Conservation (phyloP, 352 stramenopile genomes). For the Detonula confervacea region DNA sequence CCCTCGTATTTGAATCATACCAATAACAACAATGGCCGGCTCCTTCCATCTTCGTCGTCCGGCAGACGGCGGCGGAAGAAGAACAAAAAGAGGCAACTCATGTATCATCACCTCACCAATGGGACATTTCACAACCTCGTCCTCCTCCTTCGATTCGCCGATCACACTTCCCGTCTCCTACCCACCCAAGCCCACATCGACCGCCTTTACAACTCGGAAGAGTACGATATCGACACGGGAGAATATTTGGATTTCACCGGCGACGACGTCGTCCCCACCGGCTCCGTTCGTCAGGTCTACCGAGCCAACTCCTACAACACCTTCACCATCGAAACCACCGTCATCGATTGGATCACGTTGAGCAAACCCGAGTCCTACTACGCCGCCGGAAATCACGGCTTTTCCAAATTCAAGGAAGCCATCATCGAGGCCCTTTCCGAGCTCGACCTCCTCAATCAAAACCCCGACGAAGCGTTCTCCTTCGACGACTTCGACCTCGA, state of each 20-base stretch:
- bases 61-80: not conserved
- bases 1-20: not conserved
- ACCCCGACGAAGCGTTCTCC: conserved; percentile 25
- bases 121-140: conserved; percentile 66
- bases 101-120: not conserved
- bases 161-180: conserved; percentile 57
- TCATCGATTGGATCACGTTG: conserved; percentile 58
- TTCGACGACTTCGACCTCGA: conserved; percentile 57
- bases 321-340: conserved; percentile 46
- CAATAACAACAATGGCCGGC: no score
- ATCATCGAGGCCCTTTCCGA: conserved; percentile 45
- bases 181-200: conserved; percentile 51
- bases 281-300: conserved; percentile 62
- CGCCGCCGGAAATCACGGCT: conserved; percentile 53
- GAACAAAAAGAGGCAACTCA: not conserved
- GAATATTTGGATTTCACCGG: not conserved
- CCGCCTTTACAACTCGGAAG: conserved; percentile 19
- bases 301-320: conserved; percentile 59
- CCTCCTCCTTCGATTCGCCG: conserved; percentile 67
- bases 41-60: not conserved
- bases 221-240: not conserved
- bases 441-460: conserved; percentile 11
- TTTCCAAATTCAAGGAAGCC: conserved; percentile 45
- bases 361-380: conserved; percentile 60
- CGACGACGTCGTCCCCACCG: conserved; percentile 42